Evolutionary conservation across 2,329 filamentous ascomycete species (phyloP), one percentile per base, ranked within the genome.

Genomic region (Claviceps monticola): DNA sequence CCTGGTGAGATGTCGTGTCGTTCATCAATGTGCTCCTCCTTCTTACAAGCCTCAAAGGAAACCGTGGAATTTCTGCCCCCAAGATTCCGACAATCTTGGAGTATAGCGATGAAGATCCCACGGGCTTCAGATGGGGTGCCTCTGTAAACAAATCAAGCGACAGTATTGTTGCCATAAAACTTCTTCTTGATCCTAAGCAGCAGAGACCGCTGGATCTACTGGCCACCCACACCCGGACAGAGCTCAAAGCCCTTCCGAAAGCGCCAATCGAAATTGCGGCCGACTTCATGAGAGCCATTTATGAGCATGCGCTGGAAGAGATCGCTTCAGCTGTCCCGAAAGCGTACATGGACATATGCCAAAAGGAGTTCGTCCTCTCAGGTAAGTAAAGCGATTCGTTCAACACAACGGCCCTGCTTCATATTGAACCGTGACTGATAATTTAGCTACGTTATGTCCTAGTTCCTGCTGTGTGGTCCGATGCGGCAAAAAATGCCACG

Each of bases 381-480:
- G 8, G 70, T 13, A 59, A 72, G n/a, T 65, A 3, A 1, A 5
- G 19, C 21, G 37, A 1, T 4, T 11, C 29, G 3, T 34, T 34
- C 29, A 34, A 34, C 37, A 26, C 13, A 41, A 3, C 5, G 43
- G 4, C 3, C 21, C 23, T 45, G 13, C 4, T 13, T 29, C 14
- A 16, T 45, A 11, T 34, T 34, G 9, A 34, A 4, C 9, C 9
- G 6, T 11, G 21, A n/a, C 26, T 26, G 11, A 16, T 6, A 29
- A 4, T 19, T 45, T n/a, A n/a, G 1, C 43, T 34, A 34, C 29
- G 29, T 3, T 2, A n/a, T n/a, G 14, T n/a, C n/a, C 77, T 76
- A 0, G 76, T 80, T 1, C 78, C 78, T 0, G 76, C 77, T 6
- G 75, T 80, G 5, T 81, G 77, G 78, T 75, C 71, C 26, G 74